These are phyloP conservation scores for Leucocoprinus sp. DNA, from an alignment of 768 basidiomycete genomes.

Conservation along the genomic window DNA sequence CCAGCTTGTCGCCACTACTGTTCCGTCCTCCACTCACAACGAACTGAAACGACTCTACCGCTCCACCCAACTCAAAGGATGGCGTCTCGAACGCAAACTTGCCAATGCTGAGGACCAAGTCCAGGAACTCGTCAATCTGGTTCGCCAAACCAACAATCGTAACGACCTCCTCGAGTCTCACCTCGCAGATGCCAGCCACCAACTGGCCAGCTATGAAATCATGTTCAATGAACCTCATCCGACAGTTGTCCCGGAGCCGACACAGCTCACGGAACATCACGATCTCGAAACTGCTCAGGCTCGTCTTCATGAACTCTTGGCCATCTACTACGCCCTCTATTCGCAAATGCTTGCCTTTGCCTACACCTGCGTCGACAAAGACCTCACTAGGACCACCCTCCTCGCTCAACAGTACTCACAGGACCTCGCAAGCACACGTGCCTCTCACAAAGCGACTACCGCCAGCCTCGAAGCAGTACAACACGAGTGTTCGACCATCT, in stretches of 20 bases:
- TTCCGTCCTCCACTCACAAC: conserved; percentile 27
- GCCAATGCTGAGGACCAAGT: conserved; percentile 64
- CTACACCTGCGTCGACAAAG: conserved; percentile 21
- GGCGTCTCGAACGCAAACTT: conserved; percentile 51
- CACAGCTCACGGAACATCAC: conserved; percentile 2
- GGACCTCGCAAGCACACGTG: conserved; percentile 33
- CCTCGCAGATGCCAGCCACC: conserved; percentile 25
- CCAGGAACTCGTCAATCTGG: conserved; percentile 50
- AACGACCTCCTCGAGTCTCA: conserved; percentile 34
- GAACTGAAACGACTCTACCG: conserved; percentile 33
- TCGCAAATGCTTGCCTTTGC: conserved; percentile 27
- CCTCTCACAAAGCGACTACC: conserved; percentile 33
- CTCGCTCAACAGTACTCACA: conserved; percentile 23
- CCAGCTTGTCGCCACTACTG: conserved; percentile 36
- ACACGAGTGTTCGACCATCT: conserved; percentile 26
- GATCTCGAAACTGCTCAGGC: conserved; percentile 10
- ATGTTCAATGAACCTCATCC: neutral
- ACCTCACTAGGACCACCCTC: conserved; percentile 20
- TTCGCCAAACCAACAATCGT: conserved; percentile 49
- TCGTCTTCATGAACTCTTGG: conserved; percentile 16
- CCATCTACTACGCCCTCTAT: conserved; percentile 29
- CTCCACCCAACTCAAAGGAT: conserved; percentile 25
- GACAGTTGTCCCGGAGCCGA: neutral
- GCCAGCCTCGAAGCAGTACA: conserved; percentile 32
- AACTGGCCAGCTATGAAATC: conserved; percentile 22